Base-by-base conservation (phyloP, 2,329 filamentous ascomycete genomes). In the Bipolaris victoriae region DNA sequence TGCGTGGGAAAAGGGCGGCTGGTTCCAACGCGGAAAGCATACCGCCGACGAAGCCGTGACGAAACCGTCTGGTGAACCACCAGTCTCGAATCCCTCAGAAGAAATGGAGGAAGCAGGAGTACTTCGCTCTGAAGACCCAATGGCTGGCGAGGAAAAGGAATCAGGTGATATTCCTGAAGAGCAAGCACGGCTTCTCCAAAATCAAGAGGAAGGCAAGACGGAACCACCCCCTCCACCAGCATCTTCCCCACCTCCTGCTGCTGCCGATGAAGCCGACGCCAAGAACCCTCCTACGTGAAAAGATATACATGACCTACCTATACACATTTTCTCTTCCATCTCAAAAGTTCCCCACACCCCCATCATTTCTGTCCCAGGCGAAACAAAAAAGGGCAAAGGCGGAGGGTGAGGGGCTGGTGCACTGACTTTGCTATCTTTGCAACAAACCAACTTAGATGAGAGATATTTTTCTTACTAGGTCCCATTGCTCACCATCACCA, bases 1-100 rank as follows among this genome's bases (percentile, higher is more conserved):
- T 0, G 75, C 87, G 44, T 97, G 92, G 92, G 92, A 96, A 66
- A 79, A 81, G n/a, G 92, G 92, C 3, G 92, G 92, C 1, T 97
- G 92, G 92, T 95, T 96, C 62, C 74, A 79, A 15, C 65, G 71
- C n/a, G 70, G 68, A 4, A 70, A 78, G 53, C 68, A 75, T 52
- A 73, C 75, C 53, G 64, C 76, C 0, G 74, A 74, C 3, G 71
- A 74, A 7, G 78, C 74, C 1, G 57, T 73, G 6, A 81, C 80
- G 0, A 68, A 61, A 24, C 79, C 73, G 5, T 70, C 66, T 1
- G 59, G 62, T 1, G 31, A 67, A 33, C 49, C 63, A 7, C 65
- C 66, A 2, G 40, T 65, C 7, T 40, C 60, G 6, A 65, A 69
- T 35, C 63, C 65, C 7, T 69, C 69, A 2, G 39, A 68, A 26